These are phyloP conservation scores for Pyrus pyrifolia DNA, from an alignment of 306 rosid genomes.

Conservation along the genomic window DNA sequence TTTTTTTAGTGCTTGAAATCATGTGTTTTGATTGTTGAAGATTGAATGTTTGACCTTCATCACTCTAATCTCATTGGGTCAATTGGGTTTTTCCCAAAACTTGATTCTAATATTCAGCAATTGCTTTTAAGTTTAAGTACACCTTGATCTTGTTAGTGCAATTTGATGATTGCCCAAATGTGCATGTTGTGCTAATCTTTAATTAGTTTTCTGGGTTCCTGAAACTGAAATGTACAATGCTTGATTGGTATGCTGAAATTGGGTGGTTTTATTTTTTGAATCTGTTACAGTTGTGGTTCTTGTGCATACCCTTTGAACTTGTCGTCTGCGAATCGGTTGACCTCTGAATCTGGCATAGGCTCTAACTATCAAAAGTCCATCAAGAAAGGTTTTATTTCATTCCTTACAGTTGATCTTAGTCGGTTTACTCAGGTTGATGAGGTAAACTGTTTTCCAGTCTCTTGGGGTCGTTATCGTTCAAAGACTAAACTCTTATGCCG, in stretches of 20 bases:
- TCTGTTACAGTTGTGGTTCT: slow-evolving; percentile 51
- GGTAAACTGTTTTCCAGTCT: slow-evolving; percentile 43
- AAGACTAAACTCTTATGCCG: slow-evolving; percentile 56
- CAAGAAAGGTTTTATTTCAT: slow-evolving; percentile 47
- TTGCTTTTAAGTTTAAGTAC: not conserved
- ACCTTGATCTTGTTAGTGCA: not conserved
- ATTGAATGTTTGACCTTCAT: not conserved
- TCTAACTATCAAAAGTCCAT: slow-evolving; percentile 42
- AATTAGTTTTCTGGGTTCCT: slow-evolving; percentile 1
- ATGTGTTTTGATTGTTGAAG: not conserved
- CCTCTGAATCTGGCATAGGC: slow-evolving; percentile 49
- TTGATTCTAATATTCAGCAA: not conserved
- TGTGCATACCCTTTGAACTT: slow-evolving; percentile 65
- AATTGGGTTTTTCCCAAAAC: not conserved
- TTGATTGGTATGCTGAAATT: slow-evolving; percentile 7
- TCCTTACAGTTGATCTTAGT: slow-evolving; percentile 50
- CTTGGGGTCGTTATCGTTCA: slow-evolving; percentile 33
- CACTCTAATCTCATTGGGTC: not conserved
- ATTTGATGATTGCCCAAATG: not conserved
- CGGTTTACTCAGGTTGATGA: slow-evolving; percentile 64
- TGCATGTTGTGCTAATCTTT: slow-evolving; percentile 4
- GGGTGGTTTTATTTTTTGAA: not conserved
- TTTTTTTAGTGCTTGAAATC: not conserved
- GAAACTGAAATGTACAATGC: not conserved
- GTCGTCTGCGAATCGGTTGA: slow-evolving; percentile 47